Evolutionary conservation across 2,329 filamentous ascomycete species (phyloP), one percentile per base, ranked within the genome.

Genomic region (Talaromyces sp.): DNA sequence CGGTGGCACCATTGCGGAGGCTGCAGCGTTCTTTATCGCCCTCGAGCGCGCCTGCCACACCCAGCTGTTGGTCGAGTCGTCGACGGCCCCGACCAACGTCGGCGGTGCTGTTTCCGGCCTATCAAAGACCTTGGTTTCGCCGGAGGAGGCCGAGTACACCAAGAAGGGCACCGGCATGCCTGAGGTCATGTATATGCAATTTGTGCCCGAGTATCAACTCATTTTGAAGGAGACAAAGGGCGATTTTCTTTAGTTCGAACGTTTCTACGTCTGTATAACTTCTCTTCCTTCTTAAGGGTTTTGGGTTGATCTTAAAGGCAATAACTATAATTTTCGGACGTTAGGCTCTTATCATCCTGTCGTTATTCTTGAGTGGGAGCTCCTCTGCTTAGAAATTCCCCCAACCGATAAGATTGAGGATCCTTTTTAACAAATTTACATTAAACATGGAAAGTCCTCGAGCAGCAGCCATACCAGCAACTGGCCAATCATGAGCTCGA

Each of bases 1-100:
- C 0, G 90, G 90, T 4, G 72, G 76, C 7, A 92, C 90, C 0
- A 89, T 93, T 1, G 90, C 91, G 69, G 90, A 93, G 76, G 90
- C 90, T 1, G 88, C 87, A 0, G 91, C 87, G 72, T 76, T 92
- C 40, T 90, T 91, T 72, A 88, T 86, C 0, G 77, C 89, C 45
- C 81, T 92, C 73, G 90, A 92, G 76, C 82, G 88, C 47, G 86
- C 85, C 31, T 92, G 90, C 72, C 83, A 87, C 61, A 84, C 90
- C 19, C 90, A 92, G 78, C 78, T 92, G 47, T 79, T 84, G 69
- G 87, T 88, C 29, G 89, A 93, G 76, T 88, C 89, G 0, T 88
- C 89, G 47, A 54, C 34, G 15, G 56, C 58, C n/a, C 47, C 43
- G n/a, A 34, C 54, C 8, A 64, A 22, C 17, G 49, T 59, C 15